Base-by-base conservation (phyloP, 495 filamentous ascomycete species). In the Xylaria telfairii region DNA sequence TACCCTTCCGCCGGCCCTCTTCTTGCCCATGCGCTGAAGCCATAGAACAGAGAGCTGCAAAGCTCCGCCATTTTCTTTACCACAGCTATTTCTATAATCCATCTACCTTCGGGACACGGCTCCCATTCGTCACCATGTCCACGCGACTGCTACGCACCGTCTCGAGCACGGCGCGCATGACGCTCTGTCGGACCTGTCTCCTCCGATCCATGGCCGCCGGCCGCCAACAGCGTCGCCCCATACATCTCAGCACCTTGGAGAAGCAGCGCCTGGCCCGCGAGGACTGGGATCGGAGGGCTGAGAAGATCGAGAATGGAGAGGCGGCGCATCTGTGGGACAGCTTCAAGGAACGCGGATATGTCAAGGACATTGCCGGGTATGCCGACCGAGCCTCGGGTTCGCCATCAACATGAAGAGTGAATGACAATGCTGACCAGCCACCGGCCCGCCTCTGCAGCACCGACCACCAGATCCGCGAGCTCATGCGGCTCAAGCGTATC, bases 281-380 rank as follows among this genome's bases (percentile, higher is more conserved):
- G 65, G 75, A 83, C 67, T 95, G 92, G 92, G 76, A 87, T 32
- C 68, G 71, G 54, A 79, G 81, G 54, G 90, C 90, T 3, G 30
- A 80, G 62, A 77, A 85, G 66, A 92, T 95, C 71, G 76, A 86
- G 70, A 78, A 81, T 0, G 93, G 92, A 37, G 82, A 89, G 74
- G 72, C 82, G 68, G 85, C 90, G 72, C 87, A 88, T 72, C 90
- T 93, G 72, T 88, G 90, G 73, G 83, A 88, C 49, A 81, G 91
- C 34, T 81, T 99, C 15, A 92, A 96, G 75, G 91, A 94, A 72
- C 86, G 96, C 75, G 94, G 92, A 1, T 89, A 90, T 62, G 79
- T 98, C 51, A 90, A 97, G 77, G 88, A 92, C 75, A 85, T 92
- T 53, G 91, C 95, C 68, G 95, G 94, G 93, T 96, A 83, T 56